Percentiles rank a stretch among this genome's conserved stretches.
Conservation (phyloP, 2,329 filamentous ascomycete species). For the Clarireedia hainanense region DNA sequence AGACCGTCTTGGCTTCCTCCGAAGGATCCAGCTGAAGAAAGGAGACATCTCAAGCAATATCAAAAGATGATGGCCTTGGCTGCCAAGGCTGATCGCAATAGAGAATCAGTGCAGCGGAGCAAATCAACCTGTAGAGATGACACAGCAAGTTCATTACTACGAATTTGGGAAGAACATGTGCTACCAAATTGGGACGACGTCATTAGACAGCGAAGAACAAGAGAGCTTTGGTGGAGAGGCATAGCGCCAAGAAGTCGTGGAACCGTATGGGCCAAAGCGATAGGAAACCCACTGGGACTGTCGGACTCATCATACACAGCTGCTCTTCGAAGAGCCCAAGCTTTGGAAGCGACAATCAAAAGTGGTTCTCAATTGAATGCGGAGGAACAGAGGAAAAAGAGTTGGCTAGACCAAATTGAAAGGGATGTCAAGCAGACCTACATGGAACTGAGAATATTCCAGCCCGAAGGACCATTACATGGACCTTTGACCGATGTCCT, state of each 20-base stretch:
- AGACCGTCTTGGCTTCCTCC: slow-evolving; percentile 79
- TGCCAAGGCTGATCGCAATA: slow-evolving; percentile 51
- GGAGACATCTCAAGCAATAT: slow-evolving; percentile 77
- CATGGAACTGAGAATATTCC: slow-evolving; percentile 65
- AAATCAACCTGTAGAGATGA: slow-evolving; percentile 47
- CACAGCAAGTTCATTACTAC: slow-evolving; percentile 45
- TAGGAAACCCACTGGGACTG: slow-evolving; percentile 30
- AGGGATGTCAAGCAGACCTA: slow-evolving; percentile 60
- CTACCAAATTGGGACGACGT: slow-evolving; percentile 68
- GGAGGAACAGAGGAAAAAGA: slow-evolving; percentile 47
- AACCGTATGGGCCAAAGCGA: slow-evolving; percentile 27
- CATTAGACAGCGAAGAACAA: slow-evolving; percentile 59
- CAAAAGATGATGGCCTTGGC: slow-evolving; percentile 71
- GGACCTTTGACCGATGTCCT: slow-evolving; percentile 62
- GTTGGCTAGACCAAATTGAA: slow-evolving; percentile 57
- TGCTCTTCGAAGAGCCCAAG: slow-evolving; percentile 59
- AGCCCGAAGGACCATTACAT: slow-evolving; percentile 47
- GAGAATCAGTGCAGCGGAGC: slow-evolving; percentile 43
- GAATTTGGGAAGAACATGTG: slow-evolving; percentile 69
- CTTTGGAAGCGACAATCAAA: slow-evolving; percentile 41
- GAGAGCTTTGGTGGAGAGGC: slow-evolving; percentile 78
- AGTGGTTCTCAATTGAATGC: slow-evolving; percentile 25
- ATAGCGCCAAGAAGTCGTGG: slow-evolving; percentile 60
- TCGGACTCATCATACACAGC: slow-evolving; percentile 61
- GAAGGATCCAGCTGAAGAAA: slow-evolving; percentile 86